Evolutionary conservation across 192 early-diverging fungal species (phyloP), one percentile per base, ranked within the genome.

Genomic region (Coemansia sp.): DNA sequence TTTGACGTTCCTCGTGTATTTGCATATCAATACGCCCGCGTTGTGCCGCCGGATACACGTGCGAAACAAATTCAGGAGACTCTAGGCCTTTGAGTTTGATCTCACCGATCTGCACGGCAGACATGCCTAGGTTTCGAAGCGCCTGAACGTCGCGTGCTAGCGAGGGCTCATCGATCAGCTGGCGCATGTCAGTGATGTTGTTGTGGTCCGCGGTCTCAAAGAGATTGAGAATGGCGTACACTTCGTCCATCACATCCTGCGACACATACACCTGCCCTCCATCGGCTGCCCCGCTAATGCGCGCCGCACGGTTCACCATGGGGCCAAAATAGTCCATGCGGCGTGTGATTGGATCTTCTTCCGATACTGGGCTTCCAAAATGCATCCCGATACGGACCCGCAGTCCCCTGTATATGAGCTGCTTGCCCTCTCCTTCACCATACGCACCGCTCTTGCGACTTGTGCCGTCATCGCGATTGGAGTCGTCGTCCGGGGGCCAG

Each of bases 241-340:
- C 73, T 68, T 89, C 87, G 57, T 87, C 84, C 76, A 88, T 84
- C 18, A 93, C 91, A 66, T 96, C 95, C 41, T 92, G 91, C 59
- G 90, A 92, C 7, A 94, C 85, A 64, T 92, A 92, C 21, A 94
- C 92, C 65, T 97, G 92, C 4, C 95, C 95, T 21, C 95, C 95
- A 66, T 97, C 93, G 0, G 94, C 93, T 7, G 90, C 89, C 20
- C 87, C 88, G 60, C 91, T 90, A 48, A 95, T 91, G 52, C 95
- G 88, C 35, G 92, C 86, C 4, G 94, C 89, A 12, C 92, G 88
- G 71, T 97, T 97, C 43, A 95, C 94, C 86, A 97, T 92, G 1
- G 94, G 95, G 0, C 95, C 95, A 86, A 93, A 97, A 76, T 97
- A 97, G 76, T 97, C 95, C 95, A 97, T 97, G 49, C 95, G 89